phyloP scores from a whole-genome alignment of 176 grass and related monocot genomes.

The Oryza officinalis region DNA sequence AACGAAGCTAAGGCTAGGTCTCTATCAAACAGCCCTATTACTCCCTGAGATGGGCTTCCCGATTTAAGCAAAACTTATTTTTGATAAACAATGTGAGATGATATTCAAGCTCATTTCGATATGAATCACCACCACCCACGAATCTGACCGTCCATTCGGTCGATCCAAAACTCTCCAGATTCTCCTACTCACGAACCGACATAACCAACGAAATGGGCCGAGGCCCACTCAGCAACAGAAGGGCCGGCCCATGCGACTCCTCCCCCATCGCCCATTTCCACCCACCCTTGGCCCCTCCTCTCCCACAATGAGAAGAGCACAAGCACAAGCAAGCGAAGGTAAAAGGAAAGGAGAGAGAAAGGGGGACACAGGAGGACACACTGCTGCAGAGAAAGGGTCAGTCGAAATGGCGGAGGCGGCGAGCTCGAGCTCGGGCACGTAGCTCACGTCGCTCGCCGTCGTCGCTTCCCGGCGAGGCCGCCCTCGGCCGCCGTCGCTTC shows the following conservation, averaged over 20 bases:
- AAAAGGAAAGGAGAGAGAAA: not conserved
- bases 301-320: not conserved
- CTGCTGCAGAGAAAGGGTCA: slow-evolving; percentile 22
- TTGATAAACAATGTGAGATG: no score
- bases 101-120: no score
- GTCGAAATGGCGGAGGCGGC: slow-evolving; percentile 52
- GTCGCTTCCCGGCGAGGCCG: not conserved
- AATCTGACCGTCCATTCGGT: not conserved
- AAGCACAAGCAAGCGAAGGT: not conserved
- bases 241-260: not conserved
- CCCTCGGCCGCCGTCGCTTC: not conserved
- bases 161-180: not conserved
- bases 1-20: no score
- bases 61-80: no score
- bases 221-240: not conserved
- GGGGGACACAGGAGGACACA: not conserved
- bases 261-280: not conserved
- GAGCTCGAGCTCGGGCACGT: slow-evolving; percentile 49
- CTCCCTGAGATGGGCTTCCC: no score
- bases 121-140: no score
- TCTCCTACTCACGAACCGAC: not conserved
- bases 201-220: not conserved
- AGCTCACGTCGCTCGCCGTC: slow-evolving; percentile 7
- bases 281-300: not conserved
- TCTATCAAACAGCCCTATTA: no score